Conservation (phyloP, 2,329 filamentous ascomycete genomes). For the Aspergillus bombycis region DNA sequence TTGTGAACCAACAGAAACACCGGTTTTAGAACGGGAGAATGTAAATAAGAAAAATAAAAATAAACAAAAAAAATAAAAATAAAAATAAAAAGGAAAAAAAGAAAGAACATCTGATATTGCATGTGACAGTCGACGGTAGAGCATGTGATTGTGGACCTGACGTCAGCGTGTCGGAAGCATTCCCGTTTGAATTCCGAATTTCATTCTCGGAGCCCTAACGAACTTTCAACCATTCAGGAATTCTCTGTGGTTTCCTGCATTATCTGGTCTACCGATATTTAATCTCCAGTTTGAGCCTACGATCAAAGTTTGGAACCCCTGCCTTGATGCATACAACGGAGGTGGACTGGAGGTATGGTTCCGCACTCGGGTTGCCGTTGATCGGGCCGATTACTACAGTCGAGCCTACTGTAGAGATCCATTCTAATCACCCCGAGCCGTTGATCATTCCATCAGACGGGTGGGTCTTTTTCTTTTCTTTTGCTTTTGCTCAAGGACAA, state of each 20-base stretch:
- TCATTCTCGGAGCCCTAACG: too few species aligned
- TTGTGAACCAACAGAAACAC: not conserved
- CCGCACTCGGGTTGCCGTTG: not conserved
- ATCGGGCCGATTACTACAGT: not conserved
- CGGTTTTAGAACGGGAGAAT: not conserved
- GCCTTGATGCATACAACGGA: not conserved
- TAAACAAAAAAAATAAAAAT: not conserved
- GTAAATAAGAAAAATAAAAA: not conserved
- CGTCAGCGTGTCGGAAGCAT: not conserved
- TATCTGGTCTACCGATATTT: not conserved
- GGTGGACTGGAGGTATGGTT: not conserved
- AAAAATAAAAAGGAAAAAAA: not conserved
- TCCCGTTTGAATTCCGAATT: not conserved
- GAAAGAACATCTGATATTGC: conserved; percentile 4
- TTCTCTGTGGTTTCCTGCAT: too few species aligned
- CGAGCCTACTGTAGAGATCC: not conserved
- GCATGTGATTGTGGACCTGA: conserved; percentile 14
- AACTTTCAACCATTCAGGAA: too few species aligned
- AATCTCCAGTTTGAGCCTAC: not conserved
- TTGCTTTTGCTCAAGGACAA: not conserved
- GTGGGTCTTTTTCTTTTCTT: not conserved
- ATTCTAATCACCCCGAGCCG: conserved; percentile 4
- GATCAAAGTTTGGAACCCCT: not conserved
- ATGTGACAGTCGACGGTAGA: conserved; percentile 5
- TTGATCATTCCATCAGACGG: not conserved